These are phyloP conservation scores for Pythium phragmitis DNA, from an alignment of 352 stramenopile genomes.

Conservation along the genomic window DNA sequence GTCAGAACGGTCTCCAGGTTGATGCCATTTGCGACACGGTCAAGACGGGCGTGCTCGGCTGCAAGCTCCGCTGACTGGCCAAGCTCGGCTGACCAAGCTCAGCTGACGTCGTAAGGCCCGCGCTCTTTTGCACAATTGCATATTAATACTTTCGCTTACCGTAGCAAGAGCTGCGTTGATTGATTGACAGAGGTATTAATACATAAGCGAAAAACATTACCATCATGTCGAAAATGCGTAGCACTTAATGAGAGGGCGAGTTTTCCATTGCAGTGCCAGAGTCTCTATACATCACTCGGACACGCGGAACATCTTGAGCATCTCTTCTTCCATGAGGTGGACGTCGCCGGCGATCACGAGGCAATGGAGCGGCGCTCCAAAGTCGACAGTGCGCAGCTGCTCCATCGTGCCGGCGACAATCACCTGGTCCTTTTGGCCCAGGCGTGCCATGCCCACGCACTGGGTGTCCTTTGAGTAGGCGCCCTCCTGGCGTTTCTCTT, in stretches of 20 bases:
- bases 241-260: no score
- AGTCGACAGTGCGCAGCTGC: conserved; percentile 93
- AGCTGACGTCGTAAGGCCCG: no score
- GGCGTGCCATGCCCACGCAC: conserved; percentile 93
- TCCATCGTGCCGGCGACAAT: conserved; percentile 96
- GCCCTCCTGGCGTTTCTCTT: conserved; percentile 83
- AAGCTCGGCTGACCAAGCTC: no score
- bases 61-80: not conserved
- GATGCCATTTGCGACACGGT: not conserved
- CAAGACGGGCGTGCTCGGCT: conserved; percentile 4
- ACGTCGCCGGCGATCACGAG: conserved; percentile 95
- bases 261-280: no score
- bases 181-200: no score
- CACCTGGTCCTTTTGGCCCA: conserved; percentile 91
- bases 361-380: conserved; percentile 96
- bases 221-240: not conserved
- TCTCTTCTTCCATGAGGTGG: conserved; percentile 96
- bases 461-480: conserved; percentile 82
- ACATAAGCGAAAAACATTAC: no score
- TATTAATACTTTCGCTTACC: no score
- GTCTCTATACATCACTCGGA: conserved; percentile 9
- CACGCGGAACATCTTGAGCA: conserved; percentile 63
- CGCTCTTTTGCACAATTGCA: no score
- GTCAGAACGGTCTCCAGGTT: not conserved
- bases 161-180: no score